Evolutionary conservation across 2,329 filamentous ascomycete genomes (phyloP), one percentile per base, ranked within the genome.

Genomic region (Pezicula rhizophila): DNA sequence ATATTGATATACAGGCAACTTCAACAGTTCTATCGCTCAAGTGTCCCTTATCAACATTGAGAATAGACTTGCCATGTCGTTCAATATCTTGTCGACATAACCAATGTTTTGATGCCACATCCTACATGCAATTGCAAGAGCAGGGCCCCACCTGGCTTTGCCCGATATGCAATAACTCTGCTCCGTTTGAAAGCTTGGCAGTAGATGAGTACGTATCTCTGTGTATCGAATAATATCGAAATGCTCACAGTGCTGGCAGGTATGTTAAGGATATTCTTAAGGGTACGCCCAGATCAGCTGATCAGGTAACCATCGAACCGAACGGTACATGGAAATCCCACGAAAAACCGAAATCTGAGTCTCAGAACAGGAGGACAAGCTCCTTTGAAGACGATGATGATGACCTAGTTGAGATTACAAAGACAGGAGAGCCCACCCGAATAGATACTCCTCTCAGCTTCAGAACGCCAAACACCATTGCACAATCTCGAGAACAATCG

Each of bases 71-170:
- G 14, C 93, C 93, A 0, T 89, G 89, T 58, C 84, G 93, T 31
- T 88, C 88, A 4, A 76, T 82, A 3, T 70, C 83, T 31, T 99
- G 93, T 70, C 85, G 80, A 3, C 93, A 99, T 66, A 87, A 93
- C 23, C 89, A 95, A 64, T 99, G 93, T 65, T 99, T 97, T 59
- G 93, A 99, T 66, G 92, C 87, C 3, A 85, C 82, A 3, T 95
- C 89, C 2, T 99, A 96, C 64, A 76, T 99, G 17, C 89, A 96
- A 60, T 71, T 99, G 25, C 92, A 97, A 65, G 90, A 97, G 65
- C 93, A 99, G 71, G 92, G 89, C 0, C 93, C 93, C 0, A 95
- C 93, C 15, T 99, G 93, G 93, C 76, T 83, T n/a, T 99, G 93
- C 61, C 93, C 93, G 0, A 85, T 96, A 18, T 99, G 93, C 72